Evolutionary conservation across 1,284 basidiomycete genomes (phyloP).

Genomic region (Heterobasidion annosum): DNA sequence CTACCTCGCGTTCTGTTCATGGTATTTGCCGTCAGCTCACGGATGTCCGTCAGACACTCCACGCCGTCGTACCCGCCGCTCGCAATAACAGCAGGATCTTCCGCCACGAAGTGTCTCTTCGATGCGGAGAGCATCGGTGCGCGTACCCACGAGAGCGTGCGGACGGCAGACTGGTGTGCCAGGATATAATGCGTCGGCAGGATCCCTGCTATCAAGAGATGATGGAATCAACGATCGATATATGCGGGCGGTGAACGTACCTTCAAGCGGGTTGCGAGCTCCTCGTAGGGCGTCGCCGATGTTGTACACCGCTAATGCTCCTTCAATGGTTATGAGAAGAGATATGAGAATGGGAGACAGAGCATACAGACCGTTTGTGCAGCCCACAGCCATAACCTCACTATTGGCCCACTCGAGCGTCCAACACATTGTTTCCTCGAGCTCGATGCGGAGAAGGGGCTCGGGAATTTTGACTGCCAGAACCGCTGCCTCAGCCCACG

Average conservation of each 20-base stretch:
- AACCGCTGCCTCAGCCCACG: too few relatives aligned
- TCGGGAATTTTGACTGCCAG: slow-evolving; percentile 46
- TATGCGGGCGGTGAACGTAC: not conserved
- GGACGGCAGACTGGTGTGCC: slow-evolving; percentile 73
- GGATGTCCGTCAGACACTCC: slow-evolving; percentile 64
- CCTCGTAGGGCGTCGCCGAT: slow-evolving; percentile 41
- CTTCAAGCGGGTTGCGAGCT: not conserved
- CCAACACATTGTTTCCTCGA: slow-evolving; percentile 66
- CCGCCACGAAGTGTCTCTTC: slow-evolving; percentile 34
- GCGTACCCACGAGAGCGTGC: slow-evolving; percentile 63
- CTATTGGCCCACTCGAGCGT: slow-evolving; percentile 85
- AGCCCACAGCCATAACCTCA: slow-evolving; percentile 68
- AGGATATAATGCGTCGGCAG: slow-evolving; percentile 66
- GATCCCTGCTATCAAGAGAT: slow-evolving; percentile 22
- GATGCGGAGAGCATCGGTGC: slow-evolving; percentile 45
- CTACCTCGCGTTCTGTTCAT: slow-evolving; percentile 71
- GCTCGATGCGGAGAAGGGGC: slow-evolving; percentile 60
- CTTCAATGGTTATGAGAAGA: slow-evolving; percentile 25
- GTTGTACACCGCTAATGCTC: slow-evolving; percentile 70
- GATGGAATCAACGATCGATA: too few relatives aligned
- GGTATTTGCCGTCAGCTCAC: slow-evolving; percentile 52
- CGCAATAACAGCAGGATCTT: slow-evolving; percentile 62
- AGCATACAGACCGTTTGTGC: slow-evolving; percentile 60
- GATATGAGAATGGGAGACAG: not conserved
- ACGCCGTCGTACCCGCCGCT: slow-evolving; percentile 76